A percentile compares a stretch with the other conserved stretches of the same genome.
These are phyloP conservation scores for Plasmodium adleri DNA, from an alignment of 169 alveolate genomes.

Conservation along the genomic window DNA sequence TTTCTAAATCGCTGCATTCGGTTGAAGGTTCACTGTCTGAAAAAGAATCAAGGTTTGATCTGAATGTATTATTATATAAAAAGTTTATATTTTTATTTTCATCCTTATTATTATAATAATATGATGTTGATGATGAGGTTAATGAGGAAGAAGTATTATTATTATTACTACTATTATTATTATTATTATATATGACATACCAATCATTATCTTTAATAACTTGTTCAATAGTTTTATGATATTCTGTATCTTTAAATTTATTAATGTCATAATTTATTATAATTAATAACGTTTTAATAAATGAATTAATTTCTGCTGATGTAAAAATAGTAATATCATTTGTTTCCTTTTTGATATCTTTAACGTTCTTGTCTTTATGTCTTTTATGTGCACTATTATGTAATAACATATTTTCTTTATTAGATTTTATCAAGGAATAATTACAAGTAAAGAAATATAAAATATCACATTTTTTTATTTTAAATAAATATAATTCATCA, in stretches of 20 bases:
- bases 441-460: conserved; percentile 38
- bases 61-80: too few species aligned
- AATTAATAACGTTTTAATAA: conserved; percentile 37
- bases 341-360: background rate
- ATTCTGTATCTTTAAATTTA: conserved; percentile 40
- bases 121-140: background rate
- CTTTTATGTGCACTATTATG: background rate
- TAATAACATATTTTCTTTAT: conserved; percentile 22
- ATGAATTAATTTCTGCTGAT: conserved; percentile 11
- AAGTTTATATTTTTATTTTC: background rate
- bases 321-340: background rate
- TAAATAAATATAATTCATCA: conserved; percentile 36
- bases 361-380: background rate
- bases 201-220: conserved; percentile 45
- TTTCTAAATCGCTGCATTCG: too few species aligned
- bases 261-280: conserved; percentile 27
- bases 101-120: background rate
- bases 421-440: conserved; percentile 27
- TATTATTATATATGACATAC: conserved; percentile 22
- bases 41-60: too few species aligned
- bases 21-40: too few species aligned
- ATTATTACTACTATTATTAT: background rate
- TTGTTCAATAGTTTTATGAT: conserved; percentile 46
- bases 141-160: background rate
- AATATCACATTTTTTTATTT: conserved; percentile 12